Conservation (phyloP, 192 early-diverging fungal genomes). For the Endogone sp. region DNA sequence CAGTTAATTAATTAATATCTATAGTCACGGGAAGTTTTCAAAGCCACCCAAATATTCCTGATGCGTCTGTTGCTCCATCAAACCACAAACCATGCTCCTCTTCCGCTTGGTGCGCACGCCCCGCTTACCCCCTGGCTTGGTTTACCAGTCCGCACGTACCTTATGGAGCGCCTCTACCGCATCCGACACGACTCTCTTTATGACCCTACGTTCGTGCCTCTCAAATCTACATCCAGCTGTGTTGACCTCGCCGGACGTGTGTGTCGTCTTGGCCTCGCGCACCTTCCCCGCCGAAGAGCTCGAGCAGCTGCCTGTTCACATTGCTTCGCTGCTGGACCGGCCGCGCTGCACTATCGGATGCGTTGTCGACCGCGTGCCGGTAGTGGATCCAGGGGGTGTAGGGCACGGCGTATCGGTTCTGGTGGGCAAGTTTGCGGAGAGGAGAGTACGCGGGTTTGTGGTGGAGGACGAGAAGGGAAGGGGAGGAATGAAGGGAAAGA, state of each 20-base stretch:
- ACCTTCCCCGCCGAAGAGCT: slow-evolving; percentile 19
- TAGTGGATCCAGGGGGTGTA: background rate
- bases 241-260: slow-evolving; percentile 6
- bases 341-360: slow-evolving; percentile 13
- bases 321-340: slow-evolving; percentile 2
- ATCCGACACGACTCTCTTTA: background rate
- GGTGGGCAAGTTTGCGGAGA: slow-evolving; percentile 17
- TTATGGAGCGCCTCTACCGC: background rate
- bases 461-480: slow-evolving; percentile 15
- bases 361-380: slow-evolving; percentile 27
- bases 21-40: too few relatives aligned
- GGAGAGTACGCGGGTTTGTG: slow-evolving; percentile 9
- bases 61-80: too few relatives aligned
- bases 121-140: too few relatives aligned
- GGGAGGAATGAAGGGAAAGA: slow-evolving; percentile 18
- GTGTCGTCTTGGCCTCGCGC: slow-evolving; percentile 20
- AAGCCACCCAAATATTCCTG: too few relatives aligned
- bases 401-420: slow-evolving; percentile 24
- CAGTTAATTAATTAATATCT: too few relatives aligned
- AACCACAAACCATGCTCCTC: too few relatives aligned
- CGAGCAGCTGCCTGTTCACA: background rate
- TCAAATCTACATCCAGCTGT: background rate
- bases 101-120: too few relatives aligned
- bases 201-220: background rate
- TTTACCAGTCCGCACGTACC: too few relatives aligned